Evolutionary conservation across 345 rosid species (phyloP).

Genomic region (Lumnitzera littorea): DNA sequence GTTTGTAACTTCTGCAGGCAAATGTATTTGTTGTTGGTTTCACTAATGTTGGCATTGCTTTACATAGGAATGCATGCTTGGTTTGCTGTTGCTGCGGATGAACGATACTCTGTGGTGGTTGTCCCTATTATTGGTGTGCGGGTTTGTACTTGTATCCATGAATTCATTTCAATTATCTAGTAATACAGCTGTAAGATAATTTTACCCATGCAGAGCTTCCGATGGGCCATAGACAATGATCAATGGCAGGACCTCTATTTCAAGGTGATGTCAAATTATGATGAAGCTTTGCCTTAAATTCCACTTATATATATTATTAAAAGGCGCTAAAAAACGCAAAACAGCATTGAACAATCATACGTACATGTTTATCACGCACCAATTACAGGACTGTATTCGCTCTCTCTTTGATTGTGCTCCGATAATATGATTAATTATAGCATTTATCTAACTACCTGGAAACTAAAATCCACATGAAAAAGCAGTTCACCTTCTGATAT

Average conservation of each 20-base stretch:
- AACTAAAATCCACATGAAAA: no score
- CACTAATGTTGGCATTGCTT: not conserved
- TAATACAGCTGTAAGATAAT: no score
- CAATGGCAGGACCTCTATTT: slow-evolving; percentile 78
- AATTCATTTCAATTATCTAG: not conserved
- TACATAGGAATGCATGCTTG: slow-evolving; percentile 92
- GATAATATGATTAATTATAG: no score
- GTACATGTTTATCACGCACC: no score
- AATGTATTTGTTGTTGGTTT: no score
- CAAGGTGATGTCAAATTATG: slow-evolving; percentile 43
- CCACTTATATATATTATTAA: no score
- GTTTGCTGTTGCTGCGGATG: slow-evolving; percentile 84
- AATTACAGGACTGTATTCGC: no score
- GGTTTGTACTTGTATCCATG: slow-evolving; percentile 3
- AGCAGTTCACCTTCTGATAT: not conserved
- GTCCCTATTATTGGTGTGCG: slow-evolving; percentile 87
- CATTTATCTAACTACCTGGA: no score
- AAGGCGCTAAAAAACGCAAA: no score
- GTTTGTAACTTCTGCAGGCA: slow-evolving; percentile 1
- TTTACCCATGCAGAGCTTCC: slow-evolving; percentile 41
- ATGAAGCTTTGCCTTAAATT: no score
- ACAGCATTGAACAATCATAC: no score
- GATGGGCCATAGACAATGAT: slow-evolving; percentile 81
- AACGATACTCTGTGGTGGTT: slow-evolving; percentile 47
- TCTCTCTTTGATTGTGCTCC: no score